Evolutionary conservation across 2,329 filamentous ascomycete genomes (phyloP).

Genomic region (Penicillium concentricum): DNA sequence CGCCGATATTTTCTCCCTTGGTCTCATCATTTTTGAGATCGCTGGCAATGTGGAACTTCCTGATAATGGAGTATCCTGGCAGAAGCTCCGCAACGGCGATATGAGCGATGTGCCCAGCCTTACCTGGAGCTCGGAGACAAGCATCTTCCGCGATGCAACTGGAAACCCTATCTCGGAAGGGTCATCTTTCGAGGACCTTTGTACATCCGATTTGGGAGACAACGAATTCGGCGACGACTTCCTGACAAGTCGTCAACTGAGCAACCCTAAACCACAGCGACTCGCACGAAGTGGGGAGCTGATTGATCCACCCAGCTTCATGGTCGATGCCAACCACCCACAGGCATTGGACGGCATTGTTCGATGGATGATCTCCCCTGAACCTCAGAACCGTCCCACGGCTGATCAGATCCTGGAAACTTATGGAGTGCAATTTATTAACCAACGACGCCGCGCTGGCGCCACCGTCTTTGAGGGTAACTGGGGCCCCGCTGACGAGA

Average conservation of each 20-base stretch:
- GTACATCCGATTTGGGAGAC: conserved; percentile 44
- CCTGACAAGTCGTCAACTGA: conserved; percentile 27
- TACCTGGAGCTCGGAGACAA: conserved; percentile 72
- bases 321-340: conserved; percentile 71
- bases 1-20: conserved; percentile 89
- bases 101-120: conserved; percentile 85
- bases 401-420: conserved; percentile 71
- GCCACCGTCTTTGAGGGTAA: conserved; percentile 96
- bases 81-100: conserved; percentile 83
- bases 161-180: conserved; percentile 61
- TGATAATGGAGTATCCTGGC: conserved; percentile 89
- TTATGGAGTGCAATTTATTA: conserved; percentile 77
- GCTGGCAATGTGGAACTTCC: conserved; percentile 91
- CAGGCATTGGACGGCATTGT: conserved; percentile 82
- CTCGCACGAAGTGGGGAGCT: conserved; percentile 56
- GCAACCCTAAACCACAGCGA: conserved; percentile 25
- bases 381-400: conserved; percentile 70
- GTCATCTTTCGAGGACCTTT: conserved; percentile 45
- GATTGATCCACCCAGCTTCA: conserved; percentile 75
- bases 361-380: conserved; percentile 79
- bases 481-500: conserved; percentile 77
- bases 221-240: conserved; percentile 45
- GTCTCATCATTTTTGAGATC: conserved; percentile 91
- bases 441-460: conserved; percentile 71
- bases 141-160: conserved; percentile 70